phyloP scores from a whole-genome alignment of 768 basidiomycete genomes.

The Terana coerulea region DNA sequence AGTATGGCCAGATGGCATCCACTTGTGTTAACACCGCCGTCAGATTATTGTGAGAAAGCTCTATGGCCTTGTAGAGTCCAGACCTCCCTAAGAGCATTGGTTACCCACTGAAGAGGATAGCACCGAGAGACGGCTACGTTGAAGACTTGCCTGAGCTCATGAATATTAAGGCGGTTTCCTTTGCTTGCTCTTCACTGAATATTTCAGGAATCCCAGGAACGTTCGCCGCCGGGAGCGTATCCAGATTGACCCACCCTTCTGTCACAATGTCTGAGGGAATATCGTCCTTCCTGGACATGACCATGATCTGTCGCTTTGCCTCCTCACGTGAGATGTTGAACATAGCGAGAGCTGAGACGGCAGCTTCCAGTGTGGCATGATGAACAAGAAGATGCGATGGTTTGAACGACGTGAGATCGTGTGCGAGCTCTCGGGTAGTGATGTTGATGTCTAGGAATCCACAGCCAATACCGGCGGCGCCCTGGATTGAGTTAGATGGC shows the following conservation, averaged over 20 bases:
- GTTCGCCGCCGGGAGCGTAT: conserved; percentile 46
- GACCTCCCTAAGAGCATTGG: conserved; percentile 24
- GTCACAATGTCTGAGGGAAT: conserved; percentile 17
- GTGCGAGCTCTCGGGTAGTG: too few species aligned
- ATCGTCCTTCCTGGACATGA: conserved; percentile 40
- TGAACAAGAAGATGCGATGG: conserved; percentile 60
- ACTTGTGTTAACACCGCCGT: too few species aligned
- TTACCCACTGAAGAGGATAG: too few species aligned
- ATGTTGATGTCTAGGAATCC: too few species aligned
- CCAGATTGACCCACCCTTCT: conserved; percentile 34
- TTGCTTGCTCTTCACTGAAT: conserved; percentile 47
- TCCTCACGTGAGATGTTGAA: conserved; percentile 44
- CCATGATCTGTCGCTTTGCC: conserved; percentile 43
- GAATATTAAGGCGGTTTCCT: conserved; percentile 62
- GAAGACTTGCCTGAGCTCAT: conserved; percentile 61
- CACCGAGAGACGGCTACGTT: not conserved
- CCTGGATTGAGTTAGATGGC: too few species aligned
- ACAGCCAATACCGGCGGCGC: too few species aligned
- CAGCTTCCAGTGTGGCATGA: conserved; percentile 52
- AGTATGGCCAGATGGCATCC: too few species aligned
- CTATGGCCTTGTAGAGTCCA: too few species aligned
- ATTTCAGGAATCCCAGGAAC: conserved; percentile 49
- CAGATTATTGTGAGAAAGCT: too few species aligned
- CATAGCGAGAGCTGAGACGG: conserved; percentile 52
- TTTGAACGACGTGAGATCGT: too few species aligned